phyloP scores from a whole-genome alignment of 176 grass and related monocot genomes.

The Alloteropsis semialata region DNA sequence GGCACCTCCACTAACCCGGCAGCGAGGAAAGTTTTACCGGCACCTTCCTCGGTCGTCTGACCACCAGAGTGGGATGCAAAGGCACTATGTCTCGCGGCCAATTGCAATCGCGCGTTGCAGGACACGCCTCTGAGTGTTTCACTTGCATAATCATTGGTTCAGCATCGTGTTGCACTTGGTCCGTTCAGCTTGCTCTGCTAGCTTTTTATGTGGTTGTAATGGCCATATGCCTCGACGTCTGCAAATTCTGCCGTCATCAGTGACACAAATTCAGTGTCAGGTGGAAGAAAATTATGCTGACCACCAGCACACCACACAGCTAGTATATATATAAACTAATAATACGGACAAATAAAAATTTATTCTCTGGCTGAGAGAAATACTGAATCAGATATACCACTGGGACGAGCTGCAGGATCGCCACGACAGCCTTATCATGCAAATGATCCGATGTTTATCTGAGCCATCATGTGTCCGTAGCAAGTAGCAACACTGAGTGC shows the following conservation, averaged over 20 bases:
- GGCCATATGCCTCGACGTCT: background rate
- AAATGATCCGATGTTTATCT: background rate
- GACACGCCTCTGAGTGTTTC: background rate
- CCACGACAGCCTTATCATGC: background rate
- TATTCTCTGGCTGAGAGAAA: background rate
- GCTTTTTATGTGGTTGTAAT: background rate
- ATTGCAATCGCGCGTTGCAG: background rate
- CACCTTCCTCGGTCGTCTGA: background rate
- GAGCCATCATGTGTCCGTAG: background rate
- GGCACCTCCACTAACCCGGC: background rate
- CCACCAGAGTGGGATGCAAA: background rate
- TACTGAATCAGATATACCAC: no score
- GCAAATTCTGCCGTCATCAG: constrained; percentile 21
- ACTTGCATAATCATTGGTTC: background rate
- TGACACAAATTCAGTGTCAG: constrained; percentile 18
- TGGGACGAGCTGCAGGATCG: background rate
- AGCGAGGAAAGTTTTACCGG: background rate
- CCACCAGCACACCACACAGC: background rate
- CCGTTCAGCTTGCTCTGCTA: background rate
- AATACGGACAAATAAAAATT: background rate
- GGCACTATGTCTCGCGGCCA: background rate
- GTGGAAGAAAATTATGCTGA: background rate
- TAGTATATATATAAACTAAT: no score
- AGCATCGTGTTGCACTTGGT: background rate
- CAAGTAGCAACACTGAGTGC: background rate